Conservation (phyloP, 1,284 basidiomycete species). For the Anthracocystis panici-leucophaei region DNA sequence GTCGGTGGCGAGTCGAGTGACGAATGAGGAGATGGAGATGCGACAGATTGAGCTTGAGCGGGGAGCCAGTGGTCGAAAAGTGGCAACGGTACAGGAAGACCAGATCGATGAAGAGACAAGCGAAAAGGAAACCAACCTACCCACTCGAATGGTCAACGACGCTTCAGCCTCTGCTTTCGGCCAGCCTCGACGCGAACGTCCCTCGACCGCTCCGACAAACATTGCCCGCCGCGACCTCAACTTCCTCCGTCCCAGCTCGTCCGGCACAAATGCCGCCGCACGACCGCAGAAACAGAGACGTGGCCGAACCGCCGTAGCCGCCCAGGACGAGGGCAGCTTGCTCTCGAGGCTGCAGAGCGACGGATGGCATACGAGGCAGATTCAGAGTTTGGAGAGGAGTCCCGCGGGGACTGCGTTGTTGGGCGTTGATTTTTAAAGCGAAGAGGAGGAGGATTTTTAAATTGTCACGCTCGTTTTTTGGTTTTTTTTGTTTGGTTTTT, state of each 20-base stretch:
- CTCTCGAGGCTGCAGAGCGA: constrained; percentile 49
- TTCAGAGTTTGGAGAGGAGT: constrained; percentile 51
- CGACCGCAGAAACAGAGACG: constrained; percentile 25
- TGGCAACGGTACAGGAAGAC: constrained; percentile 24
- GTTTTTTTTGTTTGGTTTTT: too few species aligned
- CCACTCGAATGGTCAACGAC: constrained; percentile 7
- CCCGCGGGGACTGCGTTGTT: constrained; percentile 50
- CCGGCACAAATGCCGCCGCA: constrained; percentile 6
- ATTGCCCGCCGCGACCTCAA: constrained; percentile 17
- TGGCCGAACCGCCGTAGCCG: constrained; percentile 14
- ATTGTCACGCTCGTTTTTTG: too few species aligned
- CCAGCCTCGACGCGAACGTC: constrained; percentile 15
- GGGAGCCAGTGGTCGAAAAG: background rate
- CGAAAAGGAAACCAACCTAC: background rate
- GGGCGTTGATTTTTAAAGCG: constrained; percentile 52
- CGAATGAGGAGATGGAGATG: constrained; percentile 55
- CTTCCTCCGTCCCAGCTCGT: constrained; percentile 34
- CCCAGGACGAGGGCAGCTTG: constrained; percentile 39
- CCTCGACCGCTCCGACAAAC: constrained; percentile 47
- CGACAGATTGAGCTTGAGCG: constrained; percentile 34
- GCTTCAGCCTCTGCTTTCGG: constrained; percentile 21
- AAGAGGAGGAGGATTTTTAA: too few species aligned
- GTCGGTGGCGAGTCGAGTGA: constrained; percentile 35
- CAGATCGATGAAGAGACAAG: constrained; percentile 43
- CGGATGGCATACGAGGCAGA: constrained; percentile 57